Base-by-base conservation (phyloP, 176 grass and related monocot genomes). In the Chrysopogon serrulatus region DNA sequence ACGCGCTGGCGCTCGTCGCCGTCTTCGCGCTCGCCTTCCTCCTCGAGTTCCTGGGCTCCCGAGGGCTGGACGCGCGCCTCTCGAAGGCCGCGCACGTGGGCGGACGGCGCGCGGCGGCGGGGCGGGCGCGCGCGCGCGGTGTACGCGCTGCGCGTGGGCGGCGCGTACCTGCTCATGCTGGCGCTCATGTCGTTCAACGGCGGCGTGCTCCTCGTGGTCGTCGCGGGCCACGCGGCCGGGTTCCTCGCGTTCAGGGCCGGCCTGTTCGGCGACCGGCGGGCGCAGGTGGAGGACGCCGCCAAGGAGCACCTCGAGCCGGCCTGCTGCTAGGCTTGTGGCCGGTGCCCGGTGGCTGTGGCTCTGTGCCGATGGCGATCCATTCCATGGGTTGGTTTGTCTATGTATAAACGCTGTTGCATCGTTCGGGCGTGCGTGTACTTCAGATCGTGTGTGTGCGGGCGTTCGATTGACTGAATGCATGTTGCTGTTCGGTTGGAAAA, bases 161-260 rank as follows among this genome's bases (percentile, higher is more conserved):
- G 63, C 10, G 89, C 90, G 0, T 98, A 98, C 86, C 21, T 98
- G 33, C 79, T 95, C 75, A 98, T 98, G 95, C 88, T 98, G 60
- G 95, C 92, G 13, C 64, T 98, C 90, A 98, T 98, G 95, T 98
- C 95, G 2, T 98, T 98, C 86, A 98, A 98, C 76, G 95, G 71
- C 41, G 90, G 92, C 40, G 86, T 98, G 70, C 43, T 98, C 73
- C 80, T 95, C 16, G 88, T 72, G 1, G 88, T 86, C 24, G 80
- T 98, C 19, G 49, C 84, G 0, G 95, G 92, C 0, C 95, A 93
- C 68, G 86, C 86, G 0, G 71, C 77, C 27, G 93, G 85, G 37
- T 95, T 88, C 83, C 79, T 98, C 14, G 73, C 83, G 12, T 84
- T 94, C 72, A 70, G 75, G 41, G 77, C 68, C 18, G 84, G 74